Conservation (phyloP, 305 asterid species). For the Fraxinus albicans region DNA sequence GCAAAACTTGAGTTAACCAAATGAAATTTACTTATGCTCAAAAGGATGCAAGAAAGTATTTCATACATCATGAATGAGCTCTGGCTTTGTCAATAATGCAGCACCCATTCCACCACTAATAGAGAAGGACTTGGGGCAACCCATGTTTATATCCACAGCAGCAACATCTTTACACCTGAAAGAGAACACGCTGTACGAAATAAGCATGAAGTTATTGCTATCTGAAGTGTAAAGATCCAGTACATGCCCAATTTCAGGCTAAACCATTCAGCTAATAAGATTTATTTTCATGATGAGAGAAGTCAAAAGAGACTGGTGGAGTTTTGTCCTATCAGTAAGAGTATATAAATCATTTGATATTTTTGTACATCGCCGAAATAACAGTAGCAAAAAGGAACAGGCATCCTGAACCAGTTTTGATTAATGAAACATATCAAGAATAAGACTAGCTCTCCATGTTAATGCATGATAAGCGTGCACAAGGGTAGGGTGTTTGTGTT, state of each 20-base stretch:
- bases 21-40: constrained; percentile 1
- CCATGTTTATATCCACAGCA: constrained; percentile 91
- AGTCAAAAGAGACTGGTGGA: neutral
- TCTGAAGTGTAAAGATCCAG: neutral
- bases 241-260: neutral
- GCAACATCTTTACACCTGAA: constrained; percentile 83
- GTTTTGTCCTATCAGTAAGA: neutral
- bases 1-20: constrained; percentile 2
- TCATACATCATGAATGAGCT: constrained; percentile 85
- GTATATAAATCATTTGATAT: neutral
- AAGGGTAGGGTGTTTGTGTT: neutral
- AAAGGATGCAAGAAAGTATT: constrained; percentile 17
- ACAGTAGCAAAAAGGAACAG: neutral
- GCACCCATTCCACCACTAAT: constrained; percentile 98
- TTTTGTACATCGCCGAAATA: neutral
- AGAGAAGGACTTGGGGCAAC: constrained; percentile 89
- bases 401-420: neutral
- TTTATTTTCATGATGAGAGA: neutral
- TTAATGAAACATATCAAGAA: neutral
- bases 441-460: neutral
- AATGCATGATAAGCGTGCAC: neutral
- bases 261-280: constrained; percentile 12
- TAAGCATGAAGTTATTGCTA: constrained; percentile 10
- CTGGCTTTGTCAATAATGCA: constrained; percentile 82
- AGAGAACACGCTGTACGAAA: constrained; percentile 18